phyloP scores from a whole-genome alignment of 768 basidiomycete genomes.

The Boletus coccyginus region DNA sequence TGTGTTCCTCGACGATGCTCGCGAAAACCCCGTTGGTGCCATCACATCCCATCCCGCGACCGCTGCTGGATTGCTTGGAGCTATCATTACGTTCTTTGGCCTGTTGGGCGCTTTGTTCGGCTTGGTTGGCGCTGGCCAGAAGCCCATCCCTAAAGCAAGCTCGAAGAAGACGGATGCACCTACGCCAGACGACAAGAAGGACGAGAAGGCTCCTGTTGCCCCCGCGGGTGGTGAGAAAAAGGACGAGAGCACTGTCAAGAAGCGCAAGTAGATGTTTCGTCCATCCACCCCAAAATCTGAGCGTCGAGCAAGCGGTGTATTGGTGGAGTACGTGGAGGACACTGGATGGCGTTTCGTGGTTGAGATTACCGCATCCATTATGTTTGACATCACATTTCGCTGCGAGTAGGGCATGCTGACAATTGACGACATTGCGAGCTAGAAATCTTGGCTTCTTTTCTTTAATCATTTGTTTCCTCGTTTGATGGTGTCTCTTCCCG shows the following conservation, averaged over 20 bases:
- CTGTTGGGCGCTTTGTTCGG: constrained; percentile 82
- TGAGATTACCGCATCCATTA: background rate
- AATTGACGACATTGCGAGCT: constrained; percentile 1
- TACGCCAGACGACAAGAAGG: constrained; percentile 64
- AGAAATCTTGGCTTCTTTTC: background rate
- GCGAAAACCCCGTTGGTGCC: constrained; percentile 73
- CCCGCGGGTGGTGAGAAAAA: constrained; percentile 74
- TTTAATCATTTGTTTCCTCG: constrained; percentile 16
- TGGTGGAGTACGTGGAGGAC: constrained; percentile 5
- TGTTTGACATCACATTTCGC: constrained; percentile 8
- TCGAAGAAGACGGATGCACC: constrained; percentile 75
- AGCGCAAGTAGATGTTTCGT: constrained; percentile 54
- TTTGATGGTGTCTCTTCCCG: no score
- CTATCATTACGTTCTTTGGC: constrained; percentile 76
- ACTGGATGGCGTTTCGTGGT: constrained; percentile 4
- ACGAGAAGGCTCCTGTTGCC: constrained; percentile 63
- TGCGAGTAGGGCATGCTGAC: constrained; percentile 8
- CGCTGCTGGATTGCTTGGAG: constrained; percentile 71
- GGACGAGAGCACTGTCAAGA: constrained; percentile 66
- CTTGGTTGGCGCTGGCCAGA: constrained; percentile 69
- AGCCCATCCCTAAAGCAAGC: constrained; percentile 64
- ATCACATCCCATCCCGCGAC: constrained; percentile 90
- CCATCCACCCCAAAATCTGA: constrained; percentile 7
- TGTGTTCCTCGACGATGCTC: constrained; percentile 76
- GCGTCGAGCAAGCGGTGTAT: background rate